Percentiles rank a stretch among this genome's conserved stretches.
phyloP scores from a whole-genome alignment of 2,329 filamentous ascomycete species.

The Thielaviopsis ethacetica region DNA sequence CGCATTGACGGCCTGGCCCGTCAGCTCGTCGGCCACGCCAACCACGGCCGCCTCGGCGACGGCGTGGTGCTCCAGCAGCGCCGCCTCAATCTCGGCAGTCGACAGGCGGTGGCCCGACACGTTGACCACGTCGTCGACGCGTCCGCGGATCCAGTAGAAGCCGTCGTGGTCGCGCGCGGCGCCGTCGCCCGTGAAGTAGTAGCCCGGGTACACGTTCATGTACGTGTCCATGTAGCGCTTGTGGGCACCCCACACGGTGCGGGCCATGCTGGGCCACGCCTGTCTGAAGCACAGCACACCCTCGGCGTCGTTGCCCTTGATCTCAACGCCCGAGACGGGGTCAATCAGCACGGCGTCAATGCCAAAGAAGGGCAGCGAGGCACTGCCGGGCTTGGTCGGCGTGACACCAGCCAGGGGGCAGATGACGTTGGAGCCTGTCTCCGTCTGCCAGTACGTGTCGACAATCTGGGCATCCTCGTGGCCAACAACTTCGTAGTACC shows the following conservation, averaged over 20 bases:
- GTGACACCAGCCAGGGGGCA: conserved; percentile 84
- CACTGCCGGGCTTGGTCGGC: conserved; percentile 90
- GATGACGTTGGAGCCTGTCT: conserved; percentile 94
- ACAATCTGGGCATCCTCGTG: conserved; percentile 87
- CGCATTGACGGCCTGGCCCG: conserved; percentile 91
- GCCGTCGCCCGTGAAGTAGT: conserved; percentile 92
- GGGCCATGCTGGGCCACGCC: conserved; percentile 95
- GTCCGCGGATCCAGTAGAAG: conserved; percentile 98
- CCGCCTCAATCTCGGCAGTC: conserved; percentile 94
- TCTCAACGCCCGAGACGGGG: conserved; percentile 83
- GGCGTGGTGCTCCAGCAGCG: conserved; percentile 75
- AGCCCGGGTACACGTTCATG: conserved; percentile 91
- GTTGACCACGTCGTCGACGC: conserved; percentile 97
- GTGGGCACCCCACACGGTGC: conserved; percentile 94
- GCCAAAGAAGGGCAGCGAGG: conserved; percentile 93
- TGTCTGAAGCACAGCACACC: conserved; percentile 95
- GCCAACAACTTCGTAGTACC: conserved; percentile 93
- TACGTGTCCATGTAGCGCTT: conserved; percentile 99
- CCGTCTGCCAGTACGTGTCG: conserved; percentile 99
- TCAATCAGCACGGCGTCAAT: conserved; percentile 97
- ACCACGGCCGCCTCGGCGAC: conserved; percentile 94
- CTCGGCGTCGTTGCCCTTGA: conserved; percentile 90
- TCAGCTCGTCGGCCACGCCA: conserved; percentile 81
- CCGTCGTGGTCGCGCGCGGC: conserved; percentile 93
- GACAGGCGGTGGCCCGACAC: conserved; percentile 92